Base-by-base conservation (phyloP, 2,329 filamentous ascomycete species). In the Monosporascus sp. region DNA sequence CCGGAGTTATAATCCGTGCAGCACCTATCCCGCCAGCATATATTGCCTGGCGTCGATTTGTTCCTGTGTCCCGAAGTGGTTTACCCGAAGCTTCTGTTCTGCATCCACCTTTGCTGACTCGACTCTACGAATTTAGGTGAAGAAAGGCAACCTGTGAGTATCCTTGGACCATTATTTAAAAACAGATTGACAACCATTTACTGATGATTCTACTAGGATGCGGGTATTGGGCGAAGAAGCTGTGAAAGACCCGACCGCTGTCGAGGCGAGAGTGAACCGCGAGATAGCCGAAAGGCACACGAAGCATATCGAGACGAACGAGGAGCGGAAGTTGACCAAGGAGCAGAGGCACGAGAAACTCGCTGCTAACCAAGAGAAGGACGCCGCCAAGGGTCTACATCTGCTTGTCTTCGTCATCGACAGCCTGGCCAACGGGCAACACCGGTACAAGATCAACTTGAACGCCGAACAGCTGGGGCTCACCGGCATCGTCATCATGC, bases 221-320 rank as follows among this genome's bases (percentile, higher is more conserved):
- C 87, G 92, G 53, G 94, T 99, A 31, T 79, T 97, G 52, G 94
- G 94, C 57, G 90, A 97, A 67, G 87, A 90, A 71, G 81, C 81
- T 18, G 93, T 99, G 60, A 95, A 96, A 67, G 94, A 99, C 71
- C 94, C 94, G 6, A 99, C 95, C 1, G 94, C 94, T 4, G 94
- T 99, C 46, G 94, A 99, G 73, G 90, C 91, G 49, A 85, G 90
- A 24, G 94, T 99, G 49, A 96, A 95, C 69, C 82, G 86, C 50
- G 91, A 99, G 70, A 97, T 99, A 59, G 88, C 88, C 27, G 91
- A 95, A 57, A 89, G 94, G 42, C 84, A 87, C 53, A 80, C 88
- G 54, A 82, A 86, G 60, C 95, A 99, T 70, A 76, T 93, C 54
- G 72, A 83, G 41, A 75, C 80, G 53, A 99, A 99, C 70, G 86